Evolutionary conservation across 2,329 filamentous ascomycete species (phyloP).

Genomic region (Sphaerulina populicola): DNA sequence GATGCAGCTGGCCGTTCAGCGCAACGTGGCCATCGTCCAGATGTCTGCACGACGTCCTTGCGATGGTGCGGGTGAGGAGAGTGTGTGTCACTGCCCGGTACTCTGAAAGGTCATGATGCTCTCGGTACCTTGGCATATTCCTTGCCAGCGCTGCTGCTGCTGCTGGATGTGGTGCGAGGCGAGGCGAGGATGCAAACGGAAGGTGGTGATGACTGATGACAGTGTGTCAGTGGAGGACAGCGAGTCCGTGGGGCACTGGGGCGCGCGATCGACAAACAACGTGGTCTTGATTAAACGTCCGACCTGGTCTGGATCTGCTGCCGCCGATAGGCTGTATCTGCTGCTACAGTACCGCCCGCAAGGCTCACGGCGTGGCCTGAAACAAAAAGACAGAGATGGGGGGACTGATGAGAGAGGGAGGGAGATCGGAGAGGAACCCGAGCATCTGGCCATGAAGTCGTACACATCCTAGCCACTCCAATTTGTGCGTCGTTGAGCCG

Average conservation of each 20-base stretch:
- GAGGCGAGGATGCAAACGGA: background rate
- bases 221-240: background rate
- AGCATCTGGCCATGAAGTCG: background rate
- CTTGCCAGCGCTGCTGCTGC: background rate
- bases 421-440: background rate
- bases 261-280: background rate
- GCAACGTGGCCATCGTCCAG: background rate
- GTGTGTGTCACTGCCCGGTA: background rate
- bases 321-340: background rate
- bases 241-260: background rate
- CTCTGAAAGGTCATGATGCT: background rate
- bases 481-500: background rate
- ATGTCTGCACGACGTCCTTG: background rate
- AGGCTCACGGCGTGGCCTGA: background rate
- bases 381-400: background rate
- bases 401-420: background rate
- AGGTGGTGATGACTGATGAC: too few species aligned
- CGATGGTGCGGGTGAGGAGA: background rate
- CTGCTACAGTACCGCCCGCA: background rate
- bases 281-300: background rate
- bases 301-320: background rate
- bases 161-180: background rate
- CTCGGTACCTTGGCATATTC: background rate
- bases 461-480: background rate
- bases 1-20: background rate